A percentile compares a stretch with the other conserved stretches of the same genome.
phyloP scores from a whole-genome alignment of 2,329 filamentous ascomycete species.

The Colletotrichum ledebouriae region DNA sequence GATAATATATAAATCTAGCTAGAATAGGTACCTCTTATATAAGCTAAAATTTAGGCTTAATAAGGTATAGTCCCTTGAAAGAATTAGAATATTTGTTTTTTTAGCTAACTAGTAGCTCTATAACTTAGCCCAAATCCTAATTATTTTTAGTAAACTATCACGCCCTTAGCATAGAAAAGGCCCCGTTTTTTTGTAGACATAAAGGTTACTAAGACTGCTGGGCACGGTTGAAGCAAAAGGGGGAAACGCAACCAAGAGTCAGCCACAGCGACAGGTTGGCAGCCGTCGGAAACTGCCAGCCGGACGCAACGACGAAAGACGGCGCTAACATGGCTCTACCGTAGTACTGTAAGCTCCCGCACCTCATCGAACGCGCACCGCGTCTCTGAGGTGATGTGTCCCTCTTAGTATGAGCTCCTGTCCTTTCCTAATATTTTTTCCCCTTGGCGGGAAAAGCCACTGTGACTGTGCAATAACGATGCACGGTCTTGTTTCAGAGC shows the following conservation, averaged over 20 bases:
- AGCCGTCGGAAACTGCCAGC: constrained; percentile 4
- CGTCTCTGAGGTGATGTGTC: constrained; percentile 9
- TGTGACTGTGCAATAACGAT: neutral
- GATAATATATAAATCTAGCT: too few species aligned
- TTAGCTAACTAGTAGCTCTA: too few species aligned
- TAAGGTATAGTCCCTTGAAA: too few species aligned
- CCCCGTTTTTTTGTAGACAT: too few species aligned
- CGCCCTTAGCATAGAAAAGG: too few species aligned
- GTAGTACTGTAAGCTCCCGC: neutral
- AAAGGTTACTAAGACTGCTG: too few species aligned
- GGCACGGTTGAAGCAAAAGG: neutral
- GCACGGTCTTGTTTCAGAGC: constrained; percentile 37
- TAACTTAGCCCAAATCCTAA: too few species aligned
- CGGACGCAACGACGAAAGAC: constrained; percentile 10
- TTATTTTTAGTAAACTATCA: too few species aligned
- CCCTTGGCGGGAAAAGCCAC: constrained; percentile 16
- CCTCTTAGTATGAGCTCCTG: neutral
- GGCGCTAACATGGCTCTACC: neutral
- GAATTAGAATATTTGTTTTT: too few species aligned
- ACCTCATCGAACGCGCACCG: constrained; percentile 1
- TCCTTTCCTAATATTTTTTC: neutral
- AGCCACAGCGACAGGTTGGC: constrained; percentile 5
- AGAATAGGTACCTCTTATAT: too few species aligned
- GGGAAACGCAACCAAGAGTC: neutral
- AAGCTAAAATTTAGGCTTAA: too few species aligned